Evolutionary conservation across 257 asterid species (phyloP).

Genomic region (Knoxia roxburghii): DNA sequence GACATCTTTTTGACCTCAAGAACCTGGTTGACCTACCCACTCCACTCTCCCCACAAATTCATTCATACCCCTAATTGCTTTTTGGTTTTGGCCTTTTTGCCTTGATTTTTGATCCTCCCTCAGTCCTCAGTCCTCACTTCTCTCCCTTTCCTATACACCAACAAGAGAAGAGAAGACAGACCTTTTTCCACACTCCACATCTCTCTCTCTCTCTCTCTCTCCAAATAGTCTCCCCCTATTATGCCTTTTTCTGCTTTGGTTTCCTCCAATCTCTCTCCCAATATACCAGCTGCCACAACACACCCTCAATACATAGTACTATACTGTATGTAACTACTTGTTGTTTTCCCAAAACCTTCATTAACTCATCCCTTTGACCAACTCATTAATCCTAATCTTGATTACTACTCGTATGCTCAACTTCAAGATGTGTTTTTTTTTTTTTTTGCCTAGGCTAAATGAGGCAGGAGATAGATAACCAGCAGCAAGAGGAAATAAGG

Average conservation of each 20-base stretch:
- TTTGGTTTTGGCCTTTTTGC: slow-evolving; percentile 15
- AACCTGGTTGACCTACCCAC: slow-evolving; percentile 35
- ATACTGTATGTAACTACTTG: too few species aligned
- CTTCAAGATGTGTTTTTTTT: too few species aligned
- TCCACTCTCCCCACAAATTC: slow-evolving; percentile 11
- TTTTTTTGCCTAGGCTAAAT: too few species aligned
- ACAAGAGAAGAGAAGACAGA: not conserved
- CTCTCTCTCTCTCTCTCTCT: not conserved
- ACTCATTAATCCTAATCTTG: too few species aligned
- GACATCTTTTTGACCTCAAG: slow-evolving; percentile 48
- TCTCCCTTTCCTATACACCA: slow-evolving; percentile 12
- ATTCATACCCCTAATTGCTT: not conserved
- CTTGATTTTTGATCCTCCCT: slow-evolving; percentile 34
- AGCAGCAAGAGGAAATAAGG: too few species aligned
- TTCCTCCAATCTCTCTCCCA: slow-evolving; percentile 5
- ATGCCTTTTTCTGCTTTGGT: not conserved
- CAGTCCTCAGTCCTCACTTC: too few species aligned
- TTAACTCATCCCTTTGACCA: too few species aligned
- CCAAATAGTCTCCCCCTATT: not conserved
- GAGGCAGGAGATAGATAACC: too few species aligned
- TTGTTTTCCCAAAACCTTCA: too few species aligned
- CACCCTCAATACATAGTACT: too few species aligned
- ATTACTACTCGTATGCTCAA: too few species aligned
- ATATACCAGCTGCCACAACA: not conserved
- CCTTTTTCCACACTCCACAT: not conserved